phyloP scores from a whole-genome alignment of 2,329 filamentous ascomycete genomes.

The Albophoma yamanashiensis region DNA sequence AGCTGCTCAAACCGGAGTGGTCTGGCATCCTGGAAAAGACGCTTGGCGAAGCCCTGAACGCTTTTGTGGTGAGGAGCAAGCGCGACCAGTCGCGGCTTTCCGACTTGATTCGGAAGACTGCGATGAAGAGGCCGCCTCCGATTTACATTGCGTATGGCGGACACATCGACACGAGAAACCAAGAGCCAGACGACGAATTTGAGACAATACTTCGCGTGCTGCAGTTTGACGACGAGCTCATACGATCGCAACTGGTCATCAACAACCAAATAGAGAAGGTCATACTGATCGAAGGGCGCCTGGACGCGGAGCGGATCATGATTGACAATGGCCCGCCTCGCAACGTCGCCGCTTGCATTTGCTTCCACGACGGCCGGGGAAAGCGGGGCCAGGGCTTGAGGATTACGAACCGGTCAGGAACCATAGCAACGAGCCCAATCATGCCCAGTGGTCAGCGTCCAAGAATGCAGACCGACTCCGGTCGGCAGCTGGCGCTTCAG shows the following conservation, averaged over 20 bases:
- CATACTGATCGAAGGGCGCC: slow-evolving; percentile 59
- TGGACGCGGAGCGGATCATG: slow-evolving; percentile 60
- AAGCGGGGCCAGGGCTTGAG: slow-evolving; percentile 48
- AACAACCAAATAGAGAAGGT: slow-evolving; percentile 74
- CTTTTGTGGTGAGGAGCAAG: slow-evolving; percentile 73
- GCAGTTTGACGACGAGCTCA: slow-evolving; percentile 68
- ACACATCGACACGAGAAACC: slow-evolving; percentile 21
- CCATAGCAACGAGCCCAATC: slow-evolving; percentile 29
- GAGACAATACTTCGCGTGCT: slow-evolving; percentile 73
- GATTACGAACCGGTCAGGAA: slow-evolving; percentile 34
- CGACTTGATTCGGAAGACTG: slow-evolving; percentile 49
- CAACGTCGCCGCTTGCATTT: slow-evolving; percentile 66
- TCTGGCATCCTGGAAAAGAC: slow-evolving; percentile 68
- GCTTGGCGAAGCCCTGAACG: slow-evolving; percentile 58
- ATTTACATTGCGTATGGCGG: slow-evolving; percentile 27
- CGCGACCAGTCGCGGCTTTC: slow-evolving; percentile 62
- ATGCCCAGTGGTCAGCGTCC: slow-evolving; percentile 40
- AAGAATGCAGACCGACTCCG: slow-evolving; percentile 73
- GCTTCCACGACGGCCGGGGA: slow-evolving; percentile 48
- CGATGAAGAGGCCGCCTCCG: slow-evolving; percentile 37
- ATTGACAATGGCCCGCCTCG: slow-evolving; percentile 46
- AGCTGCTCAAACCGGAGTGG: slow-evolving; percentile 72
- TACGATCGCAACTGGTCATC: slow-evolving; percentile 77
- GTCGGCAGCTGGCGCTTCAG: slow-evolving; percentile 49
- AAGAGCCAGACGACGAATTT: slow-evolving; percentile 64